A percentile compares a stretch with the other conserved stretches of the same genome.
phyloP scores from a whole-genome alignment of 164 flowering plant genomes.

The Piper betle region DNA sequence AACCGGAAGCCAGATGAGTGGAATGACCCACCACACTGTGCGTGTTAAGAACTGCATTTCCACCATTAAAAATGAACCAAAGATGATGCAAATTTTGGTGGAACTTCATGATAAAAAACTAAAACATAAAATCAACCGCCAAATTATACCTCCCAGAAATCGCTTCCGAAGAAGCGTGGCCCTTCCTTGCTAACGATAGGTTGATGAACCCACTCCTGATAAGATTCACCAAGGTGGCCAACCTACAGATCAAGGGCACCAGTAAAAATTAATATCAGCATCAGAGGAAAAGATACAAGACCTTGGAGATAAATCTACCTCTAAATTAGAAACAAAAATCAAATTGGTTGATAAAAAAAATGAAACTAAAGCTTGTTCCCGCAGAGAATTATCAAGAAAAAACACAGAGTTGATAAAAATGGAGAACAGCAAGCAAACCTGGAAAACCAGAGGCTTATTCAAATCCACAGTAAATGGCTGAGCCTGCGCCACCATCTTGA shows the following conservation, averaged over 20 bases:
- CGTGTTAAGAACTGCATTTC: not conserved
- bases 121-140: not conserved
- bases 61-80: not conserved
- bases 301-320: too few relatives aligned
- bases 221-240: slow-evolving; percentile 89
- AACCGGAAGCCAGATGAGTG: slow-evolving; percentile 74
- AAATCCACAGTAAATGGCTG: slow-evolving; percentile 70
- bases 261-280: not conserved
- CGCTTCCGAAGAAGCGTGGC: slow-evolving; percentile 78
- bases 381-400: not conserved
- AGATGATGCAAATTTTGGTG: not conserved
- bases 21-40: slow-evolving; percentile 55
- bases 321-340: not conserved
- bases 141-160: slow-evolving; percentile 62
- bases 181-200: slow-evolving; percentile 84
- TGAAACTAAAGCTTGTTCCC: not conserved
- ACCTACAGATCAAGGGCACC: slow-evolving; percentile 33
- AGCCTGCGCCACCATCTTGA: slow-evolving; percentile 66
- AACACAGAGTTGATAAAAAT: not conserved
- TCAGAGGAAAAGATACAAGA: not conserved
- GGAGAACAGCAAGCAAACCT: slow-evolving; percentile 31
- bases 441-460: slow-evolving; percentile 85
- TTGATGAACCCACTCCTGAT: slow-evolving; percentile 93
- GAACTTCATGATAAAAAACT: too few relatives aligned
- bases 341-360: not conserved